Percentiles rank a stretch among this genome's conserved stretches.
These are phyloP conservation scores for Sporisorium iseilematis-ciliati DNA, from an alignment of 1,284 basidiomycete genomes.

Conservation along the genomic window DNA sequence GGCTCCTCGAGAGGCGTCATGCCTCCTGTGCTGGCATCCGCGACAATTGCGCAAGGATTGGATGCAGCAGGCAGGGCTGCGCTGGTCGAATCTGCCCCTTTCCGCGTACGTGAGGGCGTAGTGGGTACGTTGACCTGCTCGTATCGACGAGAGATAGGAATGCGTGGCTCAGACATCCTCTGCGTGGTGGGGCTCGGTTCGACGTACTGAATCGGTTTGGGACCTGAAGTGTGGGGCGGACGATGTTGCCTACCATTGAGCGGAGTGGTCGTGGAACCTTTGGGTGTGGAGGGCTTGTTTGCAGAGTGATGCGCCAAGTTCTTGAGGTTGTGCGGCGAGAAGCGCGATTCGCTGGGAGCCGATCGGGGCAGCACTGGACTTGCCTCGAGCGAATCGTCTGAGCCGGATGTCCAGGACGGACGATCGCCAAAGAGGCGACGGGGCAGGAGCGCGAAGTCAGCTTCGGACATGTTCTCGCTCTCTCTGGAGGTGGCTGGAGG, in stretches of 20 bases:
- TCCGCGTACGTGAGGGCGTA: conserved; percentile 26
- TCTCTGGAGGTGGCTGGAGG: neutral
- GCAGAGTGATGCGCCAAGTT: conserved; percentile 32
- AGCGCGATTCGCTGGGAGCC: conserved; percentile 13
- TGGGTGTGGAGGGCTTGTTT: conserved; percentile 30
- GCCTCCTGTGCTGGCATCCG: neutral
- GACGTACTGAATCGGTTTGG: conserved; percentile 30
- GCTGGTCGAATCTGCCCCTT: neutral
- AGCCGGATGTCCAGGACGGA: conserved; percentile 2
- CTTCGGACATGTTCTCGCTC: conserved; percentile 21
- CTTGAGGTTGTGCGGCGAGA: conserved; percentile 41
- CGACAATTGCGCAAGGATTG: too few species aligned
- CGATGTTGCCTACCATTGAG: conserved; percentile 37
- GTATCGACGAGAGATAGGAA: conserved; percentile 3
- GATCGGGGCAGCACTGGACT: conserved; percentile 21
- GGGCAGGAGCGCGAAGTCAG: conserved; percentile 19
- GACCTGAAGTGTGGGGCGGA: conserved; percentile 38
- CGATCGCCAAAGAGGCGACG: conserved; percentile 29
- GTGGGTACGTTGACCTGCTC: neutral
- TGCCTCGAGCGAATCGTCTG: conserved; percentile 24
- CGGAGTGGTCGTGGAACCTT: conserved; percentile 30
- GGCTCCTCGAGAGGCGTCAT: conserved; percentile 26
- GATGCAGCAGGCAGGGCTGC: neutral
- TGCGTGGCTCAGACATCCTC: conserved; percentile 28
- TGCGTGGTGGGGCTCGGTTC: conserved; percentile 46